phyloP scores from a whole-genome alignment of 2,329 filamentous ascomycete genomes.

The Alternaria ethzedia region DNA sequence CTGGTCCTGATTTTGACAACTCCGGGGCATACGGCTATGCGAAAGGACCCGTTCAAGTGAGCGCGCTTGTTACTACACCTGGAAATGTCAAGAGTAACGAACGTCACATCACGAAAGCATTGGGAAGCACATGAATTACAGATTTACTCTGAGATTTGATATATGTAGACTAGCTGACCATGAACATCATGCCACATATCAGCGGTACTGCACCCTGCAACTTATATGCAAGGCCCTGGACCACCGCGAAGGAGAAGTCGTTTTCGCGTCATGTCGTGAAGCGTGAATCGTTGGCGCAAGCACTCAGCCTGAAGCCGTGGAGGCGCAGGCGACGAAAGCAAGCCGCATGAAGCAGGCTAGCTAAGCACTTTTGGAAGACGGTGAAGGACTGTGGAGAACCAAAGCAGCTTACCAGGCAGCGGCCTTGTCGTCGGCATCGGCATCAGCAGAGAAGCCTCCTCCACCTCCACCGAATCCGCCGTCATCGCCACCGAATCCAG shows the following conservation, averaged over 20 bases:
- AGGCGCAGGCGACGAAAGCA: not conserved
- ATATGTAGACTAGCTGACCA: constrained; percentile 14
- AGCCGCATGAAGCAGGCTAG: not conserved
- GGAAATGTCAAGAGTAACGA: not conserved
- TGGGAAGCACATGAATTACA: not conserved
- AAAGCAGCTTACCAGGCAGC: constrained; percentile 33
- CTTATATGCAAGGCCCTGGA: constrained; percentile 11
- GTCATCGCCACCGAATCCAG: constrained; percentile 12
- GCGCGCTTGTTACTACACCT: not conserved
- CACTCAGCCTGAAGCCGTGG: not conserved
- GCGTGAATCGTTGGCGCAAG: not conserved
- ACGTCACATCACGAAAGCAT: not conserved
- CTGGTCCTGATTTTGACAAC: not conserved
- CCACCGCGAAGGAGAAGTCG: constrained; percentile 14
- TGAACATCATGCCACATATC: constrained; percentile 3
- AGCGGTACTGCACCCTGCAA: constrained; percentile 17
- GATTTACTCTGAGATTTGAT: not conserved
- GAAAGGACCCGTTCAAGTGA: not conserved
- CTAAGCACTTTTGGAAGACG: not conserved
- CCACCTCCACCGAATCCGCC: constrained; percentile 12
- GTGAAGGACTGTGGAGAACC: not conserved
- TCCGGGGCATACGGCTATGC: not conserved
- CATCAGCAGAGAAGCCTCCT: constrained; percentile 23
- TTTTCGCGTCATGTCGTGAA: constrained; percentile 2
- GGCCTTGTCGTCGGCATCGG: constrained; percentile 28